Percentiles rank a stretch among this genome's conserved stretches.
These are phyloP conservation scores for Ascochyta rabiei DNA, from an alignment of 2,329 filamentous ascomycete genomes.

Conservation along the genomic window DNA sequence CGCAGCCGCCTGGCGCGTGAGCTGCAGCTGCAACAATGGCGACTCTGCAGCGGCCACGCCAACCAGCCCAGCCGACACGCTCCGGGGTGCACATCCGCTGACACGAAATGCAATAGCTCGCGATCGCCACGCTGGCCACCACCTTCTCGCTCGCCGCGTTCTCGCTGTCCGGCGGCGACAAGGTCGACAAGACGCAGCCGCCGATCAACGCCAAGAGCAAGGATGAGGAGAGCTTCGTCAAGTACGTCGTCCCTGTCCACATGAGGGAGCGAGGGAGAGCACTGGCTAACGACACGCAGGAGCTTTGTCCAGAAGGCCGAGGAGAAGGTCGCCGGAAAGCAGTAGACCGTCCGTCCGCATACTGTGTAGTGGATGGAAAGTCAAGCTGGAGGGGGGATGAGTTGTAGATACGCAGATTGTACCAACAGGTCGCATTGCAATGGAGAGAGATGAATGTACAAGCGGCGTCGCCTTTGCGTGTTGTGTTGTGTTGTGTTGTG, in stretches of 20 bases:
- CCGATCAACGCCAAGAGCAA: constrained; percentile 69
- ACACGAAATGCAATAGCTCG: constrained; percentile 56
- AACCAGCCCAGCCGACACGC: too few species aligned
- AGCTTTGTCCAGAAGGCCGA: constrained; percentile 48
- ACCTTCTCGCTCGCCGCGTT: constrained; percentile 45
- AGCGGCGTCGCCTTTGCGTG: too few species aligned
- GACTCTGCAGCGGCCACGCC: too few species aligned
- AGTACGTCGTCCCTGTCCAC: constrained; percentile 55
- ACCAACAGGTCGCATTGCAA: constrained; percentile 30
- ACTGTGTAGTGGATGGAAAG: constrained; percentile 22
- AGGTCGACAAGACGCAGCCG: constrained; percentile 51
- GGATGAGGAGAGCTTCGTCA: constrained; percentile 72
- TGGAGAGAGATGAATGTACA: neutral
- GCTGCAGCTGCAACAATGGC: too few species aligned
- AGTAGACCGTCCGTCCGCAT: constrained; percentile 7
- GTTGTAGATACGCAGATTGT: constrained; percentile 45
- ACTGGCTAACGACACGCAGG: constrained; percentile 25
- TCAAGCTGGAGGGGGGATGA: too few species aligned
- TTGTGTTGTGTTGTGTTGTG: too few species aligned
- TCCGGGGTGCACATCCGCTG: neutral
- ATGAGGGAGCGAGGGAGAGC: too few species aligned
- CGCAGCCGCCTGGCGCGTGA: too few species aligned
- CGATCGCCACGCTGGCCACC: constrained; percentile 59
- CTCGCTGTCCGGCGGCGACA: constrained; percentile 51
- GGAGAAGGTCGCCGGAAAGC: constrained; percentile 35